Percentiles rank a stretch among this genome's conserved stretches.
Evolutionary conservation across 805 yeast species (phyloP).

Genomic region (Pichia exigua): DNA sequence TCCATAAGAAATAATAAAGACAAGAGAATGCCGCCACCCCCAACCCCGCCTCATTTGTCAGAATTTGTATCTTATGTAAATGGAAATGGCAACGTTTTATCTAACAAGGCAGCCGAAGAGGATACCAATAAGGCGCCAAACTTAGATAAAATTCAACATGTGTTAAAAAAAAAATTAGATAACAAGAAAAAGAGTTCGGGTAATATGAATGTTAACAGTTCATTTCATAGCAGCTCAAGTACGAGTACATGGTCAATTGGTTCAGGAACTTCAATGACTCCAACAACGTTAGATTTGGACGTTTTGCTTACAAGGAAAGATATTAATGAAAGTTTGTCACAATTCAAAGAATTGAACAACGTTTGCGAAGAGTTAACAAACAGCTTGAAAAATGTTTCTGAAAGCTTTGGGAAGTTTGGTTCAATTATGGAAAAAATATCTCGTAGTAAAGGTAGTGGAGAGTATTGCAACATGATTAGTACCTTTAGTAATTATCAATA

Average conservation of each 20-base stretch:
- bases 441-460: conserved; percentile 52
- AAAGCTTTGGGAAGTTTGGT: conserved; percentile 6
- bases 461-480: conserved; percentile 53
- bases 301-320: conserved; percentile 55
- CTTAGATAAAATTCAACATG: not conserved
- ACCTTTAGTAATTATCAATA: conserved; percentile 73
- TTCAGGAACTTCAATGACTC: conserved; percentile 34
- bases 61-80: conserved; percentile 52
- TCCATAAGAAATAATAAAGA: not conserved
- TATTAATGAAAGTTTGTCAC: conserved; percentile 39
- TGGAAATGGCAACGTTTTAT: conserved; percentile 11
- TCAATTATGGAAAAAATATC: conserved; percentile 20
- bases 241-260: not conserved
- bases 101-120: not conserved
- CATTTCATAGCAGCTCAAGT: not conserved
- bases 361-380: conserved; percentile 68
- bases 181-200: not conserved
- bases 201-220: not conserved
- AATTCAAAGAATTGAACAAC: conserved; percentile 40
- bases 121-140: not conserved
- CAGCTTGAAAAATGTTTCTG: conserved; percentile 52
- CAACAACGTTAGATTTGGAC: conserved; percentile 53
- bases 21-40: conserved; percentile 6
- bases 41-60: conserved; percentile 47
- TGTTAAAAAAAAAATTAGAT: not conserved